phyloP scores from a whole-genome alignment of 495 filamentous ascomycete species.

The Platismatia glauca region DNA sequence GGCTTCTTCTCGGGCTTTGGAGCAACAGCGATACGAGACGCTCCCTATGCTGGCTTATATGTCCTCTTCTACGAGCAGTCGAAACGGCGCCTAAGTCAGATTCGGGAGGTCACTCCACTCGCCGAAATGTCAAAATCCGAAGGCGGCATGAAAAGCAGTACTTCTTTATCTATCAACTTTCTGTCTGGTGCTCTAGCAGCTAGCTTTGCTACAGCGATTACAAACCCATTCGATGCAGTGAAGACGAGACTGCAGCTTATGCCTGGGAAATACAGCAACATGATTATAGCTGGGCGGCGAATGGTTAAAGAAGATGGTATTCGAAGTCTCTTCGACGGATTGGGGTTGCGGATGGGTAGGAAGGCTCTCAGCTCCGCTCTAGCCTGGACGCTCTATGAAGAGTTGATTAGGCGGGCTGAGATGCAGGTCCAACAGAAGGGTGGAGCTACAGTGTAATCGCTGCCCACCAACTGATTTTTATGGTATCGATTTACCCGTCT shows the following conservation, averaged over 20 bases:
- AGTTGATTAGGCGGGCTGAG: constrained; percentile 72
- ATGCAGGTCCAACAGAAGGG: constrained; percentile 40
- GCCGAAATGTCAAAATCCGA: constrained; percentile 9
- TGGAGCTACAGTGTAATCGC: neutral
- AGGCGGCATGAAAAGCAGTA: constrained; percentile 19
- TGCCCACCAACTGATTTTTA: neutral
- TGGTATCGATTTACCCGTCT: neutral
- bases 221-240: constrained; percentile 93
- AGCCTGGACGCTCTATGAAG: constrained; percentile 96
- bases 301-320: constrained; percentile 80
- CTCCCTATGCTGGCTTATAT: constrained; percentile 91
- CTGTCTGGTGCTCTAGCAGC: constrained; percentile 69
- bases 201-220: constrained; percentile 71
- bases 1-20: constrained; percentile 93
- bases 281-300: constrained; percentile 60
- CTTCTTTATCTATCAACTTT: constrained; percentile 75
- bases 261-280: constrained; percentile 75
- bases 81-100: constrained; percentile 55
- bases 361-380: constrained; percentile 89
- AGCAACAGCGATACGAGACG: constrained; percentile 86
- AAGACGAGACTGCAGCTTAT: constrained; percentile 92
- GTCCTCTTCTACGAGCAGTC: constrained; percentile 88
- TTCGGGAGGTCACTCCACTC: constrained; percentile 16
- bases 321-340: constrained; percentile 73
- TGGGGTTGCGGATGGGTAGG: constrained; percentile 78